These are phyloP conservation scores for Amauroascus niger DNA, from an alignment of 2,329 filamentous ascomycete species.

Conservation along the genomic window DNA sequence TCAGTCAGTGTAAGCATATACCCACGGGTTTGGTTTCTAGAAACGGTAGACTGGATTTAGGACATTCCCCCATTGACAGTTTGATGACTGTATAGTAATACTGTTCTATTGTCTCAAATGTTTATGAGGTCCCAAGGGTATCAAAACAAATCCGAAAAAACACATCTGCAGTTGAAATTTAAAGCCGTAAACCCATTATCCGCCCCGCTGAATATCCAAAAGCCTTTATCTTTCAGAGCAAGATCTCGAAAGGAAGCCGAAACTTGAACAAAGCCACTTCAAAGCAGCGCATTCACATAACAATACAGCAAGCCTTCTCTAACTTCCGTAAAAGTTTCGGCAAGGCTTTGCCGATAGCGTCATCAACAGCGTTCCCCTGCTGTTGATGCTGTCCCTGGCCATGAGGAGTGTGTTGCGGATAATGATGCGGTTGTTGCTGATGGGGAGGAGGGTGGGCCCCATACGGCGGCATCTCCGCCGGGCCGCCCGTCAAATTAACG, in stretches of 20 bases:
- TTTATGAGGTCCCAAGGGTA: not conserved
- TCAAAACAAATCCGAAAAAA: not conserved
- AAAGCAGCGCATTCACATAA: no score
- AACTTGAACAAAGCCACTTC: no score
- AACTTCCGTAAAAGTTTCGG: slow-evolving; percentile 54
- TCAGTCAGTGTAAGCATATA: not conserved
- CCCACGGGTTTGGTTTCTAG: not conserved
- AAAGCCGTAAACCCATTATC: no score
- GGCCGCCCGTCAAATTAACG: slow-evolving; percentile 69
- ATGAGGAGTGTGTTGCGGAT: slow-evolving; percentile 28
- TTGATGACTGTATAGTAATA: not conserved
- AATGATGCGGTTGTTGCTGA: slow-evolving; percentile 34
- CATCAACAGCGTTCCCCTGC: slow-evolving; percentile 49
- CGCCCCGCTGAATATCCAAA: not conserved
- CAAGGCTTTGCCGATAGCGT: slow-evolving; percentile 52
- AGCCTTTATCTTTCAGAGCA: no score
- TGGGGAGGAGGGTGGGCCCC: slow-evolving; percentile 21
- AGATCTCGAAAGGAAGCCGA: not conserved
- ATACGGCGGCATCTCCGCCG: slow-evolving; percentile 43
- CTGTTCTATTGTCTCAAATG: not conserved
- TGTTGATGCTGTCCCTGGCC: slow-evolving; percentile 34
- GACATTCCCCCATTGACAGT: not conserved
- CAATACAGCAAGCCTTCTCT: slow-evolving; percentile 59
- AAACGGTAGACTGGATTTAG: not conserved
- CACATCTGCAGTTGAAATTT: not conserved